A percentile compares a stretch with the other conserved stretches of the same genome.
Evolutionary conservation across 148 eudicot species (phyloP).

Genomic region (Chenopodium formosanum): DNA sequence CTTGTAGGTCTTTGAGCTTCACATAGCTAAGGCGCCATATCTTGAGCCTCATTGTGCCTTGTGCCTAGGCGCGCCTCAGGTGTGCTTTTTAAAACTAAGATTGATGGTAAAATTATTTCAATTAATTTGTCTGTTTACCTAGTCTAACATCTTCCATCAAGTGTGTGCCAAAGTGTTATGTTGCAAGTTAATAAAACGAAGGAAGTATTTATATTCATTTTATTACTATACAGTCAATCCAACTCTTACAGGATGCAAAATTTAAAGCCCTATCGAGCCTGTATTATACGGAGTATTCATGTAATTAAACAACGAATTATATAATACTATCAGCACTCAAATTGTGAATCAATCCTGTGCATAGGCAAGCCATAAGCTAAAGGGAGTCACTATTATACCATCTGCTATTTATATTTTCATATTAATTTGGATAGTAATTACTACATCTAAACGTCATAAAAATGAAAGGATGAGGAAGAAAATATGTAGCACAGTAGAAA

Average conservation of each 20-base stretch:
- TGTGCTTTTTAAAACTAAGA: too few species aligned
- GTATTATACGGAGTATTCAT: background rate
- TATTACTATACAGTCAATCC: background rate
- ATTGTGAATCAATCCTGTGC: background rate
- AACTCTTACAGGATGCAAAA: background rate
- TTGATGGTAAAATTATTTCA: too few species aligned
- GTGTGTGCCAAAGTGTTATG: too few species aligned
- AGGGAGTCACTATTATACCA: background rate
- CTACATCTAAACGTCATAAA: background rate
- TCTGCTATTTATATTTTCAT: background rate
- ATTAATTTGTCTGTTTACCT: too few species aligned
- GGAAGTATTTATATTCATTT: too few species aligned
- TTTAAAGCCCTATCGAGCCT: background rate
- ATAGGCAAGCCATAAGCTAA: background rate
- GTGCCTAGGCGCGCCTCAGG: too few species aligned
- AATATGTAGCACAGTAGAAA: conserved; percentile 2
- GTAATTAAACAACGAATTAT: background rate
- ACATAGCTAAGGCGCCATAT: too few species aligned
- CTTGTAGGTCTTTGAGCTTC: too few species aligned
- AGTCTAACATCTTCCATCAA: too few species aligned
- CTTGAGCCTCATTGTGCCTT: too few species aligned
- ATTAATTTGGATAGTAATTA: background rate
- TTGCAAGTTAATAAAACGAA: too few species aligned
- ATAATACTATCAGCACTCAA: background rate
- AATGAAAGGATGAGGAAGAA: background rate